Conservation (phyloP, 352 stramenopile genomes). For the Globisporangium orthogonon region DNA sequence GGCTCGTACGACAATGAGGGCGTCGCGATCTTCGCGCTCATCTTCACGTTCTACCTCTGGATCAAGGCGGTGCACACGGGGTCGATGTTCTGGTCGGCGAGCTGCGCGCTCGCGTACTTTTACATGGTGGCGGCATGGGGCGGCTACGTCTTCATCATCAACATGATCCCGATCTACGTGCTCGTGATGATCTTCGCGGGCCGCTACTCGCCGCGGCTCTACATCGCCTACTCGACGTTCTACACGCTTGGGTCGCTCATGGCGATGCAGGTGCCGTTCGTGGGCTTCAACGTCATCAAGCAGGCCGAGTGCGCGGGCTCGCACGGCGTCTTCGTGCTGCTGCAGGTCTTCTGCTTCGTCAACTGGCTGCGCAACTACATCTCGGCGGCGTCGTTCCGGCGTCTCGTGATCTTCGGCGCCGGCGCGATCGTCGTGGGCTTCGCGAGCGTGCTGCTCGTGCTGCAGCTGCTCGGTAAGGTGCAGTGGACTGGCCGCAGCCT, state of each 20-base stretch:
- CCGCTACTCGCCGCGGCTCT: constrained; percentile 88
- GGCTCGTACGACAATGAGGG: constrained; percentile 99
- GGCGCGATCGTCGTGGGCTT: constrained; percentile 45
- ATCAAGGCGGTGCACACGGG: constrained; percentile 74
- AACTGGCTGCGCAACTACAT: constrained; percentile 73
- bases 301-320: constrained; percentile 70
- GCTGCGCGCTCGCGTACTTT: constrained; percentile 91
- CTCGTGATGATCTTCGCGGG: constrained; percentile 87
- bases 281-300: constrained; percentile 94
- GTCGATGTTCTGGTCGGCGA: constrained; percentile 60
- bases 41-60: constrained; percentile 98
- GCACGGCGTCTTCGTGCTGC: constrained; percentile 91
- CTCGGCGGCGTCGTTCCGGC: constrained; percentile 65
- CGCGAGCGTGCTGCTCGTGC: constrained; percentile 47
- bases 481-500: constrained; percentile 91
- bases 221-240: constrained; percentile 97
- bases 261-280: constrained; percentile 97
- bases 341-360: constrained; percentile 70
- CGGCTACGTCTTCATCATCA: constrained; percentile 99
- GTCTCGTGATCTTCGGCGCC: constrained; percentile 61
- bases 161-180: constrained; percentile 96
- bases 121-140: constrained; percentile 96
- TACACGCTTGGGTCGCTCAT: constrained; percentile 94
- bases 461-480: constrained; percentile 78
- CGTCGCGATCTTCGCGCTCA: constrained; percentile 97